phyloP scores from a whole-genome alignment of 202 grass and related monocot species.

The Panicum hallii region DNA sequence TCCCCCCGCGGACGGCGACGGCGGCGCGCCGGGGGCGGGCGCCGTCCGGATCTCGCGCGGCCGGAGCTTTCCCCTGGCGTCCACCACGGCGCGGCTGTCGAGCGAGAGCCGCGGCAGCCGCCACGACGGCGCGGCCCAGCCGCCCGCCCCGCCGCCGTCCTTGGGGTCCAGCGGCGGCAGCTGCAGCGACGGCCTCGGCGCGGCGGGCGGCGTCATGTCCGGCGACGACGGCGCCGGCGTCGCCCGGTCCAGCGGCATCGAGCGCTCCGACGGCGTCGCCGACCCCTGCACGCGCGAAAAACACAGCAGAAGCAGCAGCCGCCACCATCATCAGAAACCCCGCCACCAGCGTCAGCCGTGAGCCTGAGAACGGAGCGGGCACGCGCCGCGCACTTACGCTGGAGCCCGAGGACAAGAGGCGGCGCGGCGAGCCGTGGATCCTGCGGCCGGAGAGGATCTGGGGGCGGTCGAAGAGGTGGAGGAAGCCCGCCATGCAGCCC shows the following conservation, averaged over 20 bases:
- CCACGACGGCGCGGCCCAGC: constrained; percentile 48
- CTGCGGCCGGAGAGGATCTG: constrained; percentile 61
- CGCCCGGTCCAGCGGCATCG: constrained; percentile 54
- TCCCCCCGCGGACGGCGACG: constrained; percentile 19
- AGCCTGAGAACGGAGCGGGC: rapidly evolving
- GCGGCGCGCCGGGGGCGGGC: constrained; percentile 8
- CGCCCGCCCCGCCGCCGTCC: constrained; percentile 1
- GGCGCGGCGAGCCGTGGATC: constrained; percentile 39
- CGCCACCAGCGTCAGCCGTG: background rate
- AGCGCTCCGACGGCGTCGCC: constrained; percentile 73
- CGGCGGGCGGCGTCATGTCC: constrained; percentile 49
- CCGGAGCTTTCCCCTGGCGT: constrained; percentile 65
- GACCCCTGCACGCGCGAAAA: constrained; percentile 46
- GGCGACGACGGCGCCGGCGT: constrained; percentile 50
- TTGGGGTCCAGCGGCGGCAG: constrained; percentile 58
- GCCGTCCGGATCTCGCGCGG: constrained; percentile 74
- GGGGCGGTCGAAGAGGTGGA: constrained; percentile 82
- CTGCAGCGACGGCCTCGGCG: constrained; percentile 58
- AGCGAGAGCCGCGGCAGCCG: constrained; percentile 75
- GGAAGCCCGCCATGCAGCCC: constrained; percentile 89
- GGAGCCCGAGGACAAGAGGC: constrained; percentile 35
- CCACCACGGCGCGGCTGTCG: constrained; percentile 81
- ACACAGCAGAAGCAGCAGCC: background rate
- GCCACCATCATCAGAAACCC: background rate
- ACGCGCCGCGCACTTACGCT: background rate